Evolutionary conservation across 2,329 filamentous ascomycete species (phyloP).

Genomic region (Curvularia spicifera): DNA sequence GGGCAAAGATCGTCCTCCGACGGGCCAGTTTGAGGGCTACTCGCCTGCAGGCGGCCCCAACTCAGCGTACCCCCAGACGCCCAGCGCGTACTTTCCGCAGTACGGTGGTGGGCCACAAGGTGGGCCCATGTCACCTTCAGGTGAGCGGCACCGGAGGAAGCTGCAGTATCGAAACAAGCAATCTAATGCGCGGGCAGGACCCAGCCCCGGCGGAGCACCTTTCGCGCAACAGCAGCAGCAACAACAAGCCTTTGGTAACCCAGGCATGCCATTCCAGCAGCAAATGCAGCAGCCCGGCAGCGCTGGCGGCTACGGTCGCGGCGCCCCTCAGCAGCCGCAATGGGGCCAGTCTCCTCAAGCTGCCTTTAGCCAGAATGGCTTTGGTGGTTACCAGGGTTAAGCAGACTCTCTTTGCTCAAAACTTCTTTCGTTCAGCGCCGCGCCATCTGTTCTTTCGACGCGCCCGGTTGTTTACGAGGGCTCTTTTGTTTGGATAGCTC

Average conservation of each 20-base stretch:
- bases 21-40: slow-evolving; percentile 80
- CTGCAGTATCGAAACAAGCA: slow-evolving; percentile 45
- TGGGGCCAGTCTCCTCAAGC: slow-evolving; percentile 60
- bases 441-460: slow-evolving; percentile 41
- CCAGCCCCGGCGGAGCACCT: slow-evolving; percentile 67
- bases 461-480: slow-evolving; percentile 45
- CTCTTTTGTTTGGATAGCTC: slow-evolving; percentile 46
- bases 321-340: slow-evolving; percentile 62
- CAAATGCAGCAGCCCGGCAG: slow-evolving; percentile 62
- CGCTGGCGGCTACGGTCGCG: slow-evolving; percentile 84
- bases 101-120: slow-evolving; percentile 72
- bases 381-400: slow-evolving; percentile 67
- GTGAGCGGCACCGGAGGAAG: slow-evolving; percentile 50
- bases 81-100: slow-evolving; percentile 87
- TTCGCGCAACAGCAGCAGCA: slow-evolving; percentile 58
- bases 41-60: slow-evolving; percentile 76
- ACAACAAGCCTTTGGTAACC: slow-evolving; percentile 68
- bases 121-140: slow-evolving; percentile 65
- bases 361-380: slow-evolving; percentile 60
- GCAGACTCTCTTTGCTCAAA: slow-evolving; percentile 19
- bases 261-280: slow-evolving; percentile 56
- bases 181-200: slow-evolving; percentile 55
- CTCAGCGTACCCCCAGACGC: slow-evolving; percentile 78
- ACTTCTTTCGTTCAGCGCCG: slow-evolving; percentile 39
- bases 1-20: slow-evolving; percentile 98